Base-by-base conservation (phyloP, 2,329 filamentous ascomycete genomes). In the Curvularia eragrostidis region DNA sequence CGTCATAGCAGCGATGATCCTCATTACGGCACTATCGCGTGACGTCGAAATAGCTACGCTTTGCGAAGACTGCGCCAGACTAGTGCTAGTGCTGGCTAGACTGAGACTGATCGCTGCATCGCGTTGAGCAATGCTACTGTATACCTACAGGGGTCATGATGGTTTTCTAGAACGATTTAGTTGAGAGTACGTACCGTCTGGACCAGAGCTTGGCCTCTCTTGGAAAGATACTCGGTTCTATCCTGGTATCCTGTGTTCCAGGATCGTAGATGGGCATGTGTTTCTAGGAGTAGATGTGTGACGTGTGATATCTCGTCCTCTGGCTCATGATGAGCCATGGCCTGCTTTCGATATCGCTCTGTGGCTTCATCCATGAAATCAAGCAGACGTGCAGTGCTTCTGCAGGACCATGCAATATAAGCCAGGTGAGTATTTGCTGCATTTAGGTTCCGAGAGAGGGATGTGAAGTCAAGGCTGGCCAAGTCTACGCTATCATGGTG, bases 1-100 rank as follows among this genome's bases (percentile, higher is more conserved):
- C 0, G 69, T 72, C 24, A 72, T 62, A 0, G 57, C 64, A 3
- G 65, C 58, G 9, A 72, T 72, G 13, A 65, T 54, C 2, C 54
- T 62, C 69, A 71, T 71, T 1, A 63, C 41, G 0, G 56, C 57
- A 26, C 64, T 65, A 24, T 71, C 69, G 19, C 62, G 41, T 1
- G 61, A 62, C 2, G 65, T 64, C 1, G 59, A 48, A 9, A 66
- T 42, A 3, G 52, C 52, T 12, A 68, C 28, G 6, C 42, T 44
- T 43, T 63, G 62, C 18, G 66, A 66, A n/a, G 52, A 53, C 24
- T 62, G 24, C 6, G 66, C 62, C 10, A 67, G 48, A 5, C 59
- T 54, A 1, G 62, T 59, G 30, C 47, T 50, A 1, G 46, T 50
- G 19, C 21, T 50, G 5, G 52, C 52, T n/a, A 54, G 23, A 10